Conservation (phyloP, 73 alveolate genomes). For the Tetrahymena elliotti region DNA sequence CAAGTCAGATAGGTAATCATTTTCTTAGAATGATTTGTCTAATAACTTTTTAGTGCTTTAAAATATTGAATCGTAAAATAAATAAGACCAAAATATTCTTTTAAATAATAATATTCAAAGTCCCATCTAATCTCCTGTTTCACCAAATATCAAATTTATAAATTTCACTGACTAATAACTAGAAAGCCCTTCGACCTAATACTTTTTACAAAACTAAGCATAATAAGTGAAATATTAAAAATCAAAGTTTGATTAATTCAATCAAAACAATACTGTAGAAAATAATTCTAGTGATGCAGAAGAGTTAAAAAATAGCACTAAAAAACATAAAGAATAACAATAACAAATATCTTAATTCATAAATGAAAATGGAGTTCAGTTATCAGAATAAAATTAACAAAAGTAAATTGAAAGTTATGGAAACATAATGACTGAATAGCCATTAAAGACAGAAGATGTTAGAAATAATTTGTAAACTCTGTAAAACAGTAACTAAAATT, state of each 20-base stretch:
- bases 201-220: not conserved
- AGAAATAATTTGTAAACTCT: too few species aligned
- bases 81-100: not conserved
- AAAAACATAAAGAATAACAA: not conserved
- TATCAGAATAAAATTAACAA: too few species aligned
- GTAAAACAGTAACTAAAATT: too few species aligned
- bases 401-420: not conserved
- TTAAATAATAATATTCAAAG: not conserved
- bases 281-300: not conserved
- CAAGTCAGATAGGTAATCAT: not conserved
- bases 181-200: not conserved
- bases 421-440: not conserved
- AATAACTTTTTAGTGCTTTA: not conserved
- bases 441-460: not conserved
- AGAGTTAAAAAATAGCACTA: not conserved
- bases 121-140: not conserved
- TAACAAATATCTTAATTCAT: not conserved
- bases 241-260: not conserved
- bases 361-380: not conserved
- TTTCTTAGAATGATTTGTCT: not conserved
- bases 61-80: not conserved
- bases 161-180: not conserved
- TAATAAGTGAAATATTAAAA: too few species aligned
- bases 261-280: not conserved
- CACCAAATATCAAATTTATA: not conserved